These are phyloP conservation scores for Globisporangium megalacanthum DNA, from an alignment of 352 stramenopile species.

Conservation along the genomic window DNA sequence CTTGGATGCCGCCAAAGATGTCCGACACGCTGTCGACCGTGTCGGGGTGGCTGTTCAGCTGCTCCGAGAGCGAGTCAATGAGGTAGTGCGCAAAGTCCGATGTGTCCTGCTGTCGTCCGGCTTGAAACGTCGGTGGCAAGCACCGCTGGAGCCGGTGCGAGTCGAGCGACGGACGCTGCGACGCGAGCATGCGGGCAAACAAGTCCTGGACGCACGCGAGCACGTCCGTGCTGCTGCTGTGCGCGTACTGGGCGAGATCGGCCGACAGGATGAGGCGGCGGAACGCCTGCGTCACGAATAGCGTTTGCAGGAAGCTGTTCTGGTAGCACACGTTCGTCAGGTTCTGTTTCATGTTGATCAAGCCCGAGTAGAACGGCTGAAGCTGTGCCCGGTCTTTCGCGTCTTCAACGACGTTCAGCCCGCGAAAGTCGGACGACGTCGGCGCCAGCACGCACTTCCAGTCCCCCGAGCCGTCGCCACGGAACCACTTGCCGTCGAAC, in stretches of 20 bases:
- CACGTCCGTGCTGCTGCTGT: slow-evolving; percentile 33
- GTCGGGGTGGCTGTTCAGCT: slow-evolving; percentile 56
- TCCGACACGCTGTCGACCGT: slow-evolving; percentile 54
- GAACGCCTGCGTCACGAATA: slow-evolving; percentile 86
- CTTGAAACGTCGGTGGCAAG: slow-evolving; percentile 67
- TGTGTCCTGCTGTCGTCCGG: slow-evolving; percentile 79
- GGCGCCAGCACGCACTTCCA: slow-evolving; percentile 67
- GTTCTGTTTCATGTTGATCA: slow-evolving; percentile 89
- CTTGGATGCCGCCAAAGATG: slow-evolving; percentile 77
- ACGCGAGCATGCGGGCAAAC: slow-evolving; percentile 66
- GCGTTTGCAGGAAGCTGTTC: slow-evolving; percentile 85
- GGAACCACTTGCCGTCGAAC: slow-evolving; percentile 84
- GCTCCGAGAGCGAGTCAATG: slow-evolving; percentile 72
- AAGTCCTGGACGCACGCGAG: slow-evolving; percentile 63
- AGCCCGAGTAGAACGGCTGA: slow-evolving; percentile 74
- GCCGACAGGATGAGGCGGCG: slow-evolving; percentile 64
- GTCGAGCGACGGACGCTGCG: slow-evolving; percentile 58
- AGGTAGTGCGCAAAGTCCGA: slow-evolving; percentile 86
- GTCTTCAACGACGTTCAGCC: slow-evolving; percentile 34
- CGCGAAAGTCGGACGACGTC: slow-evolving; percentile 55
- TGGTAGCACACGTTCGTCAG: slow-evolving; percentile 90
- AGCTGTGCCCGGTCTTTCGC: slow-evolving; percentile 29
- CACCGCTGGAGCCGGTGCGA: slow-evolving; percentile 70
- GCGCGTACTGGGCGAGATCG: slow-evolving; percentile 34
- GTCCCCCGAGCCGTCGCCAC: slow-evolving; percentile 71